phyloP scores from a whole-genome alignment of 345 rosid species.

The Murraya paniculata region DNA sequence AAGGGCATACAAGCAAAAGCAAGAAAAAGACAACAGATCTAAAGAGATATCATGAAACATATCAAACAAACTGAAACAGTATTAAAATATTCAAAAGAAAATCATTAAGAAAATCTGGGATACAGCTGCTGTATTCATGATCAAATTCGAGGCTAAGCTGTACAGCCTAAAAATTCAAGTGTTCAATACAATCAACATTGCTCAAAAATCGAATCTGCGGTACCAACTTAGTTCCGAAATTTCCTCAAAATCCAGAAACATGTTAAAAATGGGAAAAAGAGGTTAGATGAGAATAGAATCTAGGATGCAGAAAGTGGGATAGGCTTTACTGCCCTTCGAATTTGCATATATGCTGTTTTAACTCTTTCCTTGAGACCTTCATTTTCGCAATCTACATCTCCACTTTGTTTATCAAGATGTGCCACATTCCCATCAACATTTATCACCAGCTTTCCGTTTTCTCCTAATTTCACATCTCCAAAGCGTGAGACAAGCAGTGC shows the following conservation, averaged over 20 bases:
- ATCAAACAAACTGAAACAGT: too few relatives aligned
- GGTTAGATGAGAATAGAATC: not conserved
- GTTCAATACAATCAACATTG: not conserved
- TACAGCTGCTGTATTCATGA: not conserved
- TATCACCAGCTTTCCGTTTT: conserved; percentile 70
- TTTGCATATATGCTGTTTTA: conserved; percentile 53
- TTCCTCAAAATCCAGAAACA: not conserved
- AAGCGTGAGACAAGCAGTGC: conserved; percentile 86
- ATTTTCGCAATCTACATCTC: conserved; percentile 86
- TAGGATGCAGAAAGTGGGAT: conserved; percentile 55
- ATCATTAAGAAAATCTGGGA: not conserved
- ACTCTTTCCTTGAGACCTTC: conserved; percentile 88
- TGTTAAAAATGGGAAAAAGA: not conserved
- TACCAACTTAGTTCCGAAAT: not conserved
- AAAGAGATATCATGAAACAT: not conserved
- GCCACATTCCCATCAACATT: conserved; percentile 79
- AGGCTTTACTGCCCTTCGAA: conserved; percentile 77
- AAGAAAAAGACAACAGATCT: not conserved
- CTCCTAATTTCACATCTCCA: conserved; percentile 83
- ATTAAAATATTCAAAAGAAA: not conserved
- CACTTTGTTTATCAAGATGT: conserved; percentile 69
- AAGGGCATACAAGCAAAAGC: too few relatives aligned
- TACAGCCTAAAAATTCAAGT: not conserved
- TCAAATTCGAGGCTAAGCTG: not conserved
- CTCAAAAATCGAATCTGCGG: not conserved